Evolutionary conservation across 208 protist species (phyloP).

Genomic region (Leishmania braziliensis): DNA sequence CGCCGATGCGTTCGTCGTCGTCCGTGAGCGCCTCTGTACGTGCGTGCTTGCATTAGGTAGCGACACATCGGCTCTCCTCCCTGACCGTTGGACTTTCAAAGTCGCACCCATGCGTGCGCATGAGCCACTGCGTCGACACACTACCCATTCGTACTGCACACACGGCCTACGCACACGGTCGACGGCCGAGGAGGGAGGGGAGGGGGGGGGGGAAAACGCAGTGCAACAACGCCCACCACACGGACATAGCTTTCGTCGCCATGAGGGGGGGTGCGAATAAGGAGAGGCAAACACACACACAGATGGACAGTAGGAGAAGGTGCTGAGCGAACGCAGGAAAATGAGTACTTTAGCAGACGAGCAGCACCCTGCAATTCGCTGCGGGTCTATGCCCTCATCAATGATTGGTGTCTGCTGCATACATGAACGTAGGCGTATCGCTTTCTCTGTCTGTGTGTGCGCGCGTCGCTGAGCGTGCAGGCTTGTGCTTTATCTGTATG

Average conservation of each 20-base stretch:
- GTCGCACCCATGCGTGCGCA: no score
- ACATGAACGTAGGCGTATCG: not conserved
- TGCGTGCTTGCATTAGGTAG: not conserved
- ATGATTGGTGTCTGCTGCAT: not conserved
- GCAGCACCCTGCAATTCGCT: not conserved
- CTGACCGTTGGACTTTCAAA: no score
- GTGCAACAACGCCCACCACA: no score
- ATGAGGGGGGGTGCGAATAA: not conserved
- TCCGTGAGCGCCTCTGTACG: not conserved
- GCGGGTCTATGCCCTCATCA: not conserved
- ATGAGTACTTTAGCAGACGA: not conserved
- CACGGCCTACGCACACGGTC: not conserved
- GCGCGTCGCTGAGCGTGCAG: constrained; percentile 3
- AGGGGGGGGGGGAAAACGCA: not conserved
- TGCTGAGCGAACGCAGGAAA: not conserved
- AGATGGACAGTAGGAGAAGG: not conserved
- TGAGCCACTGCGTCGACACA: not conserved
- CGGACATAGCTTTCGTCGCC: not conserved
- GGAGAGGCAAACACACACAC: not conserved
- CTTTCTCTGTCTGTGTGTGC: not conserved
- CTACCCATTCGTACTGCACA: not conserved
- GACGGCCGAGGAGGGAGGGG: not conserved
- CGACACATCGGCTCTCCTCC: not conserved
- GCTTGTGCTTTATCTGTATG: not conserved
- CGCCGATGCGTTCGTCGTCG: not conserved